Base-by-base conservation (phyloP, 1,284 basidiomycete species). In the Rhodotorula sp. region DNA sequence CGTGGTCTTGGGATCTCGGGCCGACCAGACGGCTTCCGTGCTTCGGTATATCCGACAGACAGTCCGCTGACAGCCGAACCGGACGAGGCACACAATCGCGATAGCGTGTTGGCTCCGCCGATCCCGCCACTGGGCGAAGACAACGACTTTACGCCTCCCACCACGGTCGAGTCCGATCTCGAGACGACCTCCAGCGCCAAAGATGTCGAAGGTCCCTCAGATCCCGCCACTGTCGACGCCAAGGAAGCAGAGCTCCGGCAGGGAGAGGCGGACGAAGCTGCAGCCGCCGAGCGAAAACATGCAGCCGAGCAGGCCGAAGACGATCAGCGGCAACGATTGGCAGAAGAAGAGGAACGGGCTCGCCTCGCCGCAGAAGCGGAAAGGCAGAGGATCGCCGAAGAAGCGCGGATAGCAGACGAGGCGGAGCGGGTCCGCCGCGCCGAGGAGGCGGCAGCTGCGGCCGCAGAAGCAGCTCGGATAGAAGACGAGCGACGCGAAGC, bases 381-480 rank as follows among this genome's bases (percentile, higher is more conserved):
- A 26, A 18, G 28, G 16, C n/a, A 59, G 5, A 38, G 43, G 23
- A 19, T 7, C 5, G 60, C 45, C 18, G 63, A 66, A 10, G 47
- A 47, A 18, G 60, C 43, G 48, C 48, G 31, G 26, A 15, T 47
- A 16, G 64, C 57, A 15, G 62, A 62, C 2, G 62, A 62, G 68
- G 43, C 52, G 19, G 18, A n/a, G 23, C 47, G 55, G 21, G 6
- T 52, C 23, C 60, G 50, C 38, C 56, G n/a, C 26, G 45, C 34
- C 54, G 54, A 26, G 48, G 62, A 62, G 62, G 7, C 26, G 16
- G 52, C 26, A 18, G 26, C 31, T 7, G 15, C 5, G 28, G 43
- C 45, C 18, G 68, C 66, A 60, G 60, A 58, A 31, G 23, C 34
- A 21, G 50, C 26, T 3, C 28, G 21, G 3, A 54, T n/a, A 8